A percentile compares a stretch with the other conserved stretches of the same genome.
These are phyloP conservation scores for Mikania micrantha DNA, from an alignment of 129 eudicot genomes.

Conservation along the genomic window DNA sequence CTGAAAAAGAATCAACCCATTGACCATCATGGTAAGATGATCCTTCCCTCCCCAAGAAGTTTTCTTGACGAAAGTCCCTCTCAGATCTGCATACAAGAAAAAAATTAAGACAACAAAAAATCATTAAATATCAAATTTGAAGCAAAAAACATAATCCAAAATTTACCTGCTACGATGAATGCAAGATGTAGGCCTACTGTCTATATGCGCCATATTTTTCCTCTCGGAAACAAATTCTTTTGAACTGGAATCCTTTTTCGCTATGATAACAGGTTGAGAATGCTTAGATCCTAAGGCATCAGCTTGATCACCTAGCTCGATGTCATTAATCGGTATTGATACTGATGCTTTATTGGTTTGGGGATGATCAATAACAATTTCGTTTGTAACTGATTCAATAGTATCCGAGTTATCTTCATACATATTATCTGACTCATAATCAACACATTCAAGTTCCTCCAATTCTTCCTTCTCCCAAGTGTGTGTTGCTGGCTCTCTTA, in stretches of 20 bases:
- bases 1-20: constrained; percentile 37
- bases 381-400: constrained; percentile 27
- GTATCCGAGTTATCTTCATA: constrained; percentile 52
- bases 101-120: neutral
- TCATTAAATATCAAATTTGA: neutral
- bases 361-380: neutral
- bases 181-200: constrained; percentile 23
- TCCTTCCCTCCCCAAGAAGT: constrained; percentile 26
- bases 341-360: constrained; percentile 7
- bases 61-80: constrained; percentile 37
- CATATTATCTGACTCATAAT: constrained; percentile 66
- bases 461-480: constrained; percentile 40
- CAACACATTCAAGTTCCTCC: constrained; percentile 62
- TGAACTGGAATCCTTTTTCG: constrained; percentile 19
- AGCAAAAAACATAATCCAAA: neutral
- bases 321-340: constrained; percentile 19
- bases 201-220: constrained; percentile 25
- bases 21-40: constrained; percentile 19
- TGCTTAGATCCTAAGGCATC: constrained; percentile 12
- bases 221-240: constrained; percentile 8
- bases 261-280: constrained; percentile 8
- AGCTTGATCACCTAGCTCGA: constrained; percentile 12
- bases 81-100: constrained; percentile 28
- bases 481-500: constrained; percentile 20
- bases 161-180: constrained; percentile 18